phyloP scores from a whole-genome alignment of 2,329 filamentous ascomycete species.

The Cladosporium austrohemisphaericum region DNA sequence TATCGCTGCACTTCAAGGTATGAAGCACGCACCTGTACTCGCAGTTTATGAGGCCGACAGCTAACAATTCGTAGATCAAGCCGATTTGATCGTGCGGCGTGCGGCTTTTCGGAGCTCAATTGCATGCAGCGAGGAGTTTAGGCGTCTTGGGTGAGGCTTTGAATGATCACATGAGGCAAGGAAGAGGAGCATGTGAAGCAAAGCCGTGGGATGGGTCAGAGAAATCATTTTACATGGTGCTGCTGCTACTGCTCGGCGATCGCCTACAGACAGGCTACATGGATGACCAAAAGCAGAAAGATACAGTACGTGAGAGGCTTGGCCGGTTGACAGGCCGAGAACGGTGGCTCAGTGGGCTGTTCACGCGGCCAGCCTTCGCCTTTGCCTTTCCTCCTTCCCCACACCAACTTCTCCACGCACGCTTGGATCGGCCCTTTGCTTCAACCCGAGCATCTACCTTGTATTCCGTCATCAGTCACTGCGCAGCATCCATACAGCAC shows the following conservation, averaged over 20 bases:
- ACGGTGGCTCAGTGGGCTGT: neutral
- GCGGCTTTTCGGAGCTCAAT: neutral
- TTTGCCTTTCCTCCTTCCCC: neutral
- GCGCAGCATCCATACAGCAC: neutral
- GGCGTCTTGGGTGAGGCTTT: constrained; percentile 4
- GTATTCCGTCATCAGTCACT: constrained; percentile 13
- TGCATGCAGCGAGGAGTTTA: constrained; percentile 11
- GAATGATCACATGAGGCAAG: neutral
- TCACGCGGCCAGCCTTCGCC: neutral
- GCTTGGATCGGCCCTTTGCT: constrained; percentile 7
- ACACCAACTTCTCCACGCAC: constrained; percentile 9
- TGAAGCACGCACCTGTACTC: neutral
- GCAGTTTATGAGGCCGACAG: neutral
- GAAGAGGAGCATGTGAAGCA: neutral
- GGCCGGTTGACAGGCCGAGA: too few relatives aligned
- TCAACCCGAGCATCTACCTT: constrained; percentile 11
- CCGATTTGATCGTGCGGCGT: constrained; percentile 23
- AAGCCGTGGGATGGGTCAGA: too few relatives aligned
- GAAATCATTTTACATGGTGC: too few relatives aligned
- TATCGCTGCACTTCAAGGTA: constrained; percentile 94
- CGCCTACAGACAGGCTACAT: neutral
- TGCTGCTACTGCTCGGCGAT: too few relatives aligned
- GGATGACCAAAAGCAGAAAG: neutral
- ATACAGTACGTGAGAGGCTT: too few relatives aligned
- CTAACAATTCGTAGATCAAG: constrained; percentile 27